phyloP scores from a whole-genome alignment of 1,284 basidiomycete genomes.

The Sporisorium exsertum region DNA sequence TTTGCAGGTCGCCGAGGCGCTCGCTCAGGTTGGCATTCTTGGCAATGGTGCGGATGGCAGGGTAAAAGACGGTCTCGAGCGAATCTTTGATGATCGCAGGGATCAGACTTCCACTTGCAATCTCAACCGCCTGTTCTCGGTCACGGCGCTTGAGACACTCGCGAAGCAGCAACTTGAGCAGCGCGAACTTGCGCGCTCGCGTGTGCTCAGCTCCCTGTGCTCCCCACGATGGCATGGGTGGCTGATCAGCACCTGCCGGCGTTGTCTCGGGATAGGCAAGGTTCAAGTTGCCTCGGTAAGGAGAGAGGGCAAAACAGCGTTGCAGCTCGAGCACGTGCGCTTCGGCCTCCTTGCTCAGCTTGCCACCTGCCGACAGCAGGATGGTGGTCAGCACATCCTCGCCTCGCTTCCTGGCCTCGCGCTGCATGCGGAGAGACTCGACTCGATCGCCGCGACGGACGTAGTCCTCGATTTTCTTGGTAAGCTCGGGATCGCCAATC shows the following conservation, averaged over 20 bases:
- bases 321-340: constrained; percentile 61
- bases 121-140: constrained; percentile 58
- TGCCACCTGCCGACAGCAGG: constrained; percentile 49
- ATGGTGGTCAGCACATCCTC: constrained; percentile 66
- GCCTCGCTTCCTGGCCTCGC: constrained; percentile 51
- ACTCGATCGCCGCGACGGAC: constrained; percentile 59
- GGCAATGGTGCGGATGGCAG: constrained; percentile 56
- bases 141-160: constrained; percentile 64
- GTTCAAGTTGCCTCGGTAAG: constrained; percentile 55
- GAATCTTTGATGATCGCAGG: constrained; percentile 65
- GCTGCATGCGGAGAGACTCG: constrained; percentile 54
- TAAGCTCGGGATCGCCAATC: constrained; percentile 59
- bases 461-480: constrained; percentile 64
- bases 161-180: constrained; percentile 64
- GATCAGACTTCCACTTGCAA: constrained; percentile 60
- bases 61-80: constrained; percentile 63
- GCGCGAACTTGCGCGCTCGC: constrained; percentile 64
- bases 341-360: constrained; percentile 42
- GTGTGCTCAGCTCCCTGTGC: constrained; percentile 47
- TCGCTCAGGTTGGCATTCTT: constrained; percentile 54
- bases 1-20: constrained; percentile 64
- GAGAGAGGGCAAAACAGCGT: constrained; percentile 60
- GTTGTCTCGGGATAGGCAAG: constrained; percentile 62
- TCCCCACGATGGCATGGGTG: constrained; percentile 52
- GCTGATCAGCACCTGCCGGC: constrained; percentile 41